Evolutionary conservation across 306 rosid genomes (phyloP).

Genomic region (Rosa persica): DNA sequence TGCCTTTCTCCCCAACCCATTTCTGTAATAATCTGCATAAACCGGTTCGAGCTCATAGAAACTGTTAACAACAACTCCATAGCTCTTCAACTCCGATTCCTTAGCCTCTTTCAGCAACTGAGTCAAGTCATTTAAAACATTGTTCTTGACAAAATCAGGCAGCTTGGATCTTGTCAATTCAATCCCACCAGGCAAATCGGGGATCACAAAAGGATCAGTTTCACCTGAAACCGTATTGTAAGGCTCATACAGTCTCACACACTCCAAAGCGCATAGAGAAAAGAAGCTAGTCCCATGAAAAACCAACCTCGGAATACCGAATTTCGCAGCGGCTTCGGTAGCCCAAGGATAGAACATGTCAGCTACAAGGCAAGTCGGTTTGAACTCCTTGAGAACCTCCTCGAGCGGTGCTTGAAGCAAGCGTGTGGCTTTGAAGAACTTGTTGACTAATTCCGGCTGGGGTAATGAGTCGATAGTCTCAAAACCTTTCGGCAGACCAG

Average conservation of each 20-base stretch:
- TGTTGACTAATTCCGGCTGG: not conserved
- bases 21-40: constrained; percentile 34
- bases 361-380: constrained; percentile 47
- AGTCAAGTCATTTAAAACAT: not conserved
- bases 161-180: constrained; percentile 38
- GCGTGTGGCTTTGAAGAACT: constrained; percentile 32
- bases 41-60: constrained; percentile 38
- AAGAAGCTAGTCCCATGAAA: constrained; percentile 55
- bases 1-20: constrained; percentile 23
- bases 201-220: constrained; percentile 44
- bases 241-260: constrained; percentile 39
- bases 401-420: constrained; percentile 42
- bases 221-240: constrained; percentile 37
- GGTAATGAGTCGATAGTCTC: constrained; percentile 33
- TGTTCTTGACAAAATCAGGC: not conserved
- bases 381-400: constrained; percentile 28
- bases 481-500: constrained; percentile 50
- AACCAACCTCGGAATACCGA: constrained; percentile 50
- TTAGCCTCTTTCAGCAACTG: not conserved
- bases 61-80: constrained; percentile 32
- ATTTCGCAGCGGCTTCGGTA: constrained; percentile 41
- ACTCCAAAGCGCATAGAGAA: constrained; percentile 32
- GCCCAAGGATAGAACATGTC: constrained; percentile 54
- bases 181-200: constrained; percentile 46
- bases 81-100: constrained; percentile 13